Conservation (phyloP, 805 yeast genomes). For the Candida hungchunana region DNA sequence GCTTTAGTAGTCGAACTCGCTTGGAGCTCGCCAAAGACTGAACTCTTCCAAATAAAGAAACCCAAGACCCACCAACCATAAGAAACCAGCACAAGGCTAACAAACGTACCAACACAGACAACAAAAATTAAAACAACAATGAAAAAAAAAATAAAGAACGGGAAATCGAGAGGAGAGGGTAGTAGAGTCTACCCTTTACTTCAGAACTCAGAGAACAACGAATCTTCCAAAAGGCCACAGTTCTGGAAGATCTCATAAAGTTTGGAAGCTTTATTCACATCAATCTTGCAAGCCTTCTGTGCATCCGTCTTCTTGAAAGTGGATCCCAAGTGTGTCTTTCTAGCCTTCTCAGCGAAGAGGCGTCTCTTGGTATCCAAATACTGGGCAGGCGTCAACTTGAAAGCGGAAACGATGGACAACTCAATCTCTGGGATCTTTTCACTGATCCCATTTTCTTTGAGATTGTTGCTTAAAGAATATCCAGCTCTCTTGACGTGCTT, state of each 20-base stretch:
- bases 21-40: too few species aligned
- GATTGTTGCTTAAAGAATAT: slow-evolving; percentile 5
- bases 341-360: slow-evolving; percentile 83
- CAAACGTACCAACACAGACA: too few species aligned
- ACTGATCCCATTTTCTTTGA: slow-evolving; percentile 12
- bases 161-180: too few species aligned
- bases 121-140: too few species aligned
- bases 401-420: slow-evolving; percentile 11
- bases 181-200: too few species aligned
- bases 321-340: slow-evolving; percentile 59
- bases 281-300: slow-evolving; percentile 95
- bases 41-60: too few species aligned
- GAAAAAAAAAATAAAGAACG: too few species aligned
- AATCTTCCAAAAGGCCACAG: slow-evolving; percentile 88
- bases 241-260: slow-evolving; percentile 85
- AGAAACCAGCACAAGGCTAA: too few species aligned
- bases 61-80: too few species aligned
- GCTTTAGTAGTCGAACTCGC: too few species aligned
- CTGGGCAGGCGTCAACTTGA: slow-evolving; percentile 22
- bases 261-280: slow-evolving; percentile 93
- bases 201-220: too few species aligned
- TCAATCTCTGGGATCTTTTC: slow-evolving; percentile 13
- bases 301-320: slow-evolving; percentile 97
- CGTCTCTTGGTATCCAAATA: slow-evolving; percentile 66
- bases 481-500: too few species aligned